A percentile compares a stretch with the other conserved stretches of the same genome.
These are phyloP conservation scores for Rhynchospora tenuis DNA, from an alignment of 176 grass and related monocot species.

Conservation along the genomic window DNA sequence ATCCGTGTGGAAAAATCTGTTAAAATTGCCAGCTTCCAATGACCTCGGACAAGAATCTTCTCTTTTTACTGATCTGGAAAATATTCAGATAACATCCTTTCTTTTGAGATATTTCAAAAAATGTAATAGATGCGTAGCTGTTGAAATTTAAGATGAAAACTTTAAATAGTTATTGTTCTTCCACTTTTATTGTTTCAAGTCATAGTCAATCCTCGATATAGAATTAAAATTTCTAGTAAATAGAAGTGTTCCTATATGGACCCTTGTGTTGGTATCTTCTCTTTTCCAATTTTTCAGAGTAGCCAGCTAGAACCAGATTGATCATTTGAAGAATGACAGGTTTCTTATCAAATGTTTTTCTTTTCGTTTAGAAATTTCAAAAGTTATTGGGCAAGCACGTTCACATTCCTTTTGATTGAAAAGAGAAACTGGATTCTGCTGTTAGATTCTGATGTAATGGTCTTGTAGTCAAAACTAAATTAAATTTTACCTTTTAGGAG, in stretches of 20 bases:
- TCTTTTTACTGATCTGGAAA: neutral
- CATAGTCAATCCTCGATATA: neutral
- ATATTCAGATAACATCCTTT: neutral
- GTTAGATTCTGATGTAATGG: neutral
- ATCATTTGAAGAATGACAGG: too few relatives aligned
- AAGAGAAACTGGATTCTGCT: neutral
- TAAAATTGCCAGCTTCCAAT: neutral
- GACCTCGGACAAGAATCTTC: conserved; percentile 10
- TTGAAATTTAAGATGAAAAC: neutral
- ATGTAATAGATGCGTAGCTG: neutral
- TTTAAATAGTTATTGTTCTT: too few relatives aligned
- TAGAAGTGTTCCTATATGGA: neutral
- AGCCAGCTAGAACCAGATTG: neutral
- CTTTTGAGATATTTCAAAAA: neutral
- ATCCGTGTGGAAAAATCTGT: neutral
- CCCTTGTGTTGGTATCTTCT: neutral
- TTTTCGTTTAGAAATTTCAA: neutral
- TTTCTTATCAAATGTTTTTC: too few relatives aligned
- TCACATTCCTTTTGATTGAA: conserved; percentile 4
- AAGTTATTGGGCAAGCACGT: neutral
- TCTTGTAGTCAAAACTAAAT: neutral
- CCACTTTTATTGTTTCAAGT: too few relatives aligned
- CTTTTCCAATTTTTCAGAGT: neutral
- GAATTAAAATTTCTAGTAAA: neutral
- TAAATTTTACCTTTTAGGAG: neutral